Conservation (phyloP, 1,284 basidiomycete genomes). For the Ganoderma lingzhi region DNA sequence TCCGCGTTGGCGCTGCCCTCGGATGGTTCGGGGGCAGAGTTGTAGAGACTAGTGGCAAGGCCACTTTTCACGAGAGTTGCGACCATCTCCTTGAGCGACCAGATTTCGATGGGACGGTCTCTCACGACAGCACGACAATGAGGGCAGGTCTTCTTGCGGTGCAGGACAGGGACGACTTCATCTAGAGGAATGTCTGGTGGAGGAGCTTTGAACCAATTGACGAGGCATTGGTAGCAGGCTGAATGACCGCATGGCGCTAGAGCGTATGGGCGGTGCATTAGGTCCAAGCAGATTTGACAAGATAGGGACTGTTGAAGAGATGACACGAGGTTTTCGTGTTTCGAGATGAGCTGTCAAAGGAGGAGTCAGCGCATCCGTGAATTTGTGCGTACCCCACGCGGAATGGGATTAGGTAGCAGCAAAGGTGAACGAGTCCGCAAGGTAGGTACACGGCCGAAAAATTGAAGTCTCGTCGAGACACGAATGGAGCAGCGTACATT, state of each 20-base stretch:
- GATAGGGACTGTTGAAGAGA: slow-evolving; percentile 67
- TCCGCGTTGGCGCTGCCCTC: slow-evolving; percentile 39
- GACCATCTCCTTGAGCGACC: slow-evolving; percentile 75
- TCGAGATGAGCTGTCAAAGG: slow-evolving; percentile 49
- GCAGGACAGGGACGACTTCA: slow-evolving; percentile 35
- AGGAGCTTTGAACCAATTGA: slow-evolving; percentile 74
- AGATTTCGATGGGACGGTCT: slow-evolving; percentile 74
- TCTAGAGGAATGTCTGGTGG: slow-evolving; percentile 32
- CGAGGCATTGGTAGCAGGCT: slow-evolving; percentile 72
- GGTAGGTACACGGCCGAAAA: neutral
- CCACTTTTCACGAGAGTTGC: slow-evolving; percentile 58
- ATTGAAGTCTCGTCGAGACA: neutral
- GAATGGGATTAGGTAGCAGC: neutral
- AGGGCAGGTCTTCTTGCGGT: slow-evolving; percentile 74
- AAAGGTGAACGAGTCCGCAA: slow-evolving; percentile 3
- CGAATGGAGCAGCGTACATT: slow-evolving; percentile 27
- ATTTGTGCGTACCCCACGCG: neutral
- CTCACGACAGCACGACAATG: slow-evolving; percentile 70
- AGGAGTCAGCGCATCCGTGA: neutral
- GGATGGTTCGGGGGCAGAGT: slow-evolving; percentile 35
- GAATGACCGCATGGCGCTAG: slow-evolving; percentile 80
- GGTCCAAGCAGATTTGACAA: slow-evolving; percentile 79
- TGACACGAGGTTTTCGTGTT: slow-evolving; percentile 57
- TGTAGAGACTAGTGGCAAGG: slow-evolving; percentile 44
- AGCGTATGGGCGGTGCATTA: slow-evolving; percentile 73